Evolutionary conservation across 2,329 filamentous ascomycete species (phyloP).

Genomic region (Hymenotorrendiella dingleyae): DNA sequence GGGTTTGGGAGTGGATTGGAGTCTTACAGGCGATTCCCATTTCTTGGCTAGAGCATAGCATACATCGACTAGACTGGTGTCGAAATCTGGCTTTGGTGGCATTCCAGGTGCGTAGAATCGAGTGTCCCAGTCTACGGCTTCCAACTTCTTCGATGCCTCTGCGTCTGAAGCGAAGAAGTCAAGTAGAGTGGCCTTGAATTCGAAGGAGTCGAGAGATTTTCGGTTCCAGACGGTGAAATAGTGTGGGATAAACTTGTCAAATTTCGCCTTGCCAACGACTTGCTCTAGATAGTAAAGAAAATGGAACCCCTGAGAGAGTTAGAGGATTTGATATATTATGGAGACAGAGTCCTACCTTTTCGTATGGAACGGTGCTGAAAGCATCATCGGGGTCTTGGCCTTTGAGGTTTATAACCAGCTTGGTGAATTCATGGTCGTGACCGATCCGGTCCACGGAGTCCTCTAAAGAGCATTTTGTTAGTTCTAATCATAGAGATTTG

Average conservation of each 20-base stretch:
- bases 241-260: constrained; percentile 91
- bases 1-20: no score
- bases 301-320: constrained; percentile 59
- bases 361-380: constrained; percentile 88
- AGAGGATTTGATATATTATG: not conserved
- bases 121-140: constrained; percentile 78
- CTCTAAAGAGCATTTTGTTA: constrained; percentile 36
- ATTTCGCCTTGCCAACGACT: constrained; percentile 76
- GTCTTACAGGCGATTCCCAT: constrained; percentile 63
- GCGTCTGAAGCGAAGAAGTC: constrained; percentile 74
- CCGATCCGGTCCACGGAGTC: constrained; percentile 77
- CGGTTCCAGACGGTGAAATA: constrained; percentile 83
- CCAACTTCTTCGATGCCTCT: constrained; percentile 55
- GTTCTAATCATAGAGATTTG: not conserved
- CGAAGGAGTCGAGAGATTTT: constrained; percentile 86
- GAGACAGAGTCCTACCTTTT: constrained; percentile 49
- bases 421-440: constrained; percentile 84
- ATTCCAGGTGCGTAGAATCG: constrained; percentile 86
- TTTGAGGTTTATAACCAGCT: constrained; percentile 79
- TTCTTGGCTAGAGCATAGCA: constrained; percentile 78
- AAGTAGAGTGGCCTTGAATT: constrained; percentile 85
- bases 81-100: constrained; percentile 85
- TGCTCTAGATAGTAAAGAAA: constrained; percentile 90
- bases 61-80: constrained; percentile 78
- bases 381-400: constrained; percentile 93